Conservation (phyloP, 345 rosid genomes). For the Toxicodendron radicans region DNA sequence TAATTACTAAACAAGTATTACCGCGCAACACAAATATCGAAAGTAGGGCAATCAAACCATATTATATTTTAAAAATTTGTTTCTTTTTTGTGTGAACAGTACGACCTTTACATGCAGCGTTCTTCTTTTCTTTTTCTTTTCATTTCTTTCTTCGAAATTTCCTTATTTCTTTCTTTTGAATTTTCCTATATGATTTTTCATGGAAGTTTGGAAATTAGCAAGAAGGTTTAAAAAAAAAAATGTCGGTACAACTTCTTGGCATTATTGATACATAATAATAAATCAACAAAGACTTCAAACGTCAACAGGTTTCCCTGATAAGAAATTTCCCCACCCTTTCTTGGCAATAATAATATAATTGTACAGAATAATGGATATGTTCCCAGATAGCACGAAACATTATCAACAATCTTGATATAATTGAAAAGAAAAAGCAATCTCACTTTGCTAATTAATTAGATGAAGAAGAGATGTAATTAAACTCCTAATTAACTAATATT, state of each 20-base stretch:
- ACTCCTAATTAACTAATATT: too few relatives aligned
- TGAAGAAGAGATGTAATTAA: too few relatives aligned
- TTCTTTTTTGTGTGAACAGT: conserved; percentile 28
- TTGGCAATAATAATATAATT: neutral
- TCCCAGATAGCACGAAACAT: neutral
- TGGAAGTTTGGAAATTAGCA: neutral
- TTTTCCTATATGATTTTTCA: neutral
- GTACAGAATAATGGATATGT: neutral
- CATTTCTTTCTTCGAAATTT: neutral
- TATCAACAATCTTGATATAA: neutral
- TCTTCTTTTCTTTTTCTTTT: neutral
- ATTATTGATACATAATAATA: neutral
- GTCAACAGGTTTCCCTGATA: conserved; percentile 6
- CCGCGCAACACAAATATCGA: neutral
- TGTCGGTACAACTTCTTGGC: neutral
- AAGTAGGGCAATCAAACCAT: conserved; percentile 2
- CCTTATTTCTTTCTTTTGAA: neutral
- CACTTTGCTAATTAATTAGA: too few relatives aligned
- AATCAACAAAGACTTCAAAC: neutral
- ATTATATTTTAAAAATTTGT: neutral
- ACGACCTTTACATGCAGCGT: conserved; percentile 6
- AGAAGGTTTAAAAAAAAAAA: neutral
- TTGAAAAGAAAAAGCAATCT: too few relatives aligned
- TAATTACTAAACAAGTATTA: neutral
- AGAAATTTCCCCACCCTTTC: conserved; percentile 18